phyloP scores from a whole-genome alignment of 805 yeast genomes.

The Lipomyces starkeyi region DNA sequence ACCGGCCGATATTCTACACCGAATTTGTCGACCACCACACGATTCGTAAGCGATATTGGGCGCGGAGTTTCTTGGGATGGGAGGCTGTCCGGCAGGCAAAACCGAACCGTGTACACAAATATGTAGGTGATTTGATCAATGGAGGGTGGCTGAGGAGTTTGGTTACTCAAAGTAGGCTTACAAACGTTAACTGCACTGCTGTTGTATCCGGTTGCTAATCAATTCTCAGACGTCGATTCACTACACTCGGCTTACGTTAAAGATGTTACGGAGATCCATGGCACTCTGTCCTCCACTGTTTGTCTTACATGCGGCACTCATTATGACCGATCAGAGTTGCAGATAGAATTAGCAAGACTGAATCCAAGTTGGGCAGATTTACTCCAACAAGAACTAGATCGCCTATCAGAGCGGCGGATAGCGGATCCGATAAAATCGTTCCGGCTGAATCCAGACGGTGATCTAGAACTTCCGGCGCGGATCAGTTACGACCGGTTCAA shows the following conservation, averaged over 20 bases:
- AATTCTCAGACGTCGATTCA: slow-evolving; percentile 38
- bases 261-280: slow-evolving; percentile 42
- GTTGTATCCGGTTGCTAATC: neutral
- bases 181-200: neutral
- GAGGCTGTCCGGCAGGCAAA: slow-evolving; percentile 32
- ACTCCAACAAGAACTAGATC: slow-evolving; percentile 29
- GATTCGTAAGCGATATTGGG: slow-evolving; percentile 43
- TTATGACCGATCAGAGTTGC: slow-evolving; percentile 33
- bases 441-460: slow-evolving; percentile 41
- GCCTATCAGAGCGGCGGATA: slow-evolving; percentile 15
- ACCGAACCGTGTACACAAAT: slow-evolving; percentile 38
- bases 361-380: slow-evolving; percentile 40
- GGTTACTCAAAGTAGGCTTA: slow-evolving; percentile 39
- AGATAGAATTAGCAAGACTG: slow-evolving; percentile 27
- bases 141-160: slow-evolving; percentile 32
- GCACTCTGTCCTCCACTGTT: slow-evolving; percentile 37
- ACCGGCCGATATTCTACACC: slow-evolving; percentile 43
- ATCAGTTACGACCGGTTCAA: slow-evolving; percentile 38
- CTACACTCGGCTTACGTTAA: slow-evolving; percentile 37
- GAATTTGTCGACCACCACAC: slow-evolving; percentile 38
- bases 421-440: slow-evolving; percentile 31
- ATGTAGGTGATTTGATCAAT: slow-evolving; percentile 32
- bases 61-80: slow-evolving; percentile 42
- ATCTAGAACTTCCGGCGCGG: slow-evolving; percentile 37
- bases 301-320: slow-evolving; percentile 39